phyloP scores from a whole-genome alignment of 176 grass and related monocot species.

The Lolium rigidum region DNA sequence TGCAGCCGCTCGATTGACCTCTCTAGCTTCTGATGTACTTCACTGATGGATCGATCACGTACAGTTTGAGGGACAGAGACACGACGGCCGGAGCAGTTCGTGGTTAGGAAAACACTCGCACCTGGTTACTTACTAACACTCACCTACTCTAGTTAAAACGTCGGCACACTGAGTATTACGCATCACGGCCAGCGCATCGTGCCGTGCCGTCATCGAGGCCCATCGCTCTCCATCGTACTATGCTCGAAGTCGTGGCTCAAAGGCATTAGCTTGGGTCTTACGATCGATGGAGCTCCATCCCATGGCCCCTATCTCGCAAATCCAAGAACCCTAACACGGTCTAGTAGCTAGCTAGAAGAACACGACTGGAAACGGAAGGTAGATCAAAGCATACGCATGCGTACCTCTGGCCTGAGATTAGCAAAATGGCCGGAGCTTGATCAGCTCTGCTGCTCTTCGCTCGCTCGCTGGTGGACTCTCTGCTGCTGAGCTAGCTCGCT shows the following conservation, averaged over 20 bases:
- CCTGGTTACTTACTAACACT: background rate
- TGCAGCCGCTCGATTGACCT: background rate
- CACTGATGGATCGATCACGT: background rate
- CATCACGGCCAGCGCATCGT: background rate
- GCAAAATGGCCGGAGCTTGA: background rate
- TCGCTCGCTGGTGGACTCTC: background rate
- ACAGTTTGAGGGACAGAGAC: background rate
- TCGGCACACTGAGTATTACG: background rate
- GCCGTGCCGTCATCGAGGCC: background rate
- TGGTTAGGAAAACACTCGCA: background rate
- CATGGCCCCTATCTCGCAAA: background rate
- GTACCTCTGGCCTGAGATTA: conserved; percentile 41
- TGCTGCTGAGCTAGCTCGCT: no score
- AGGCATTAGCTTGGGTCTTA: background rate
- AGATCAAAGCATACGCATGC: background rate
- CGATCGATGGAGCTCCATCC: background rate
- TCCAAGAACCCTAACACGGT: background rate
- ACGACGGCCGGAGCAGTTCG: background rate
- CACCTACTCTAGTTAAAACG: background rate
- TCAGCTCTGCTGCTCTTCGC: no score
- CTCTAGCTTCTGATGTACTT: background rate
- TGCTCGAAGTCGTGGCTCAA: background rate
- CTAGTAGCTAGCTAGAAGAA: background rate
- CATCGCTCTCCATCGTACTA: background rate
- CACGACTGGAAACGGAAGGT: background rate